A percentile compares a stretch with the other conserved stretches of the same genome.
phyloP scores from a whole-genome alignment of 2,329 filamentous ascomycete species.

The Paracorniculantispora psalliotae region DNA sequence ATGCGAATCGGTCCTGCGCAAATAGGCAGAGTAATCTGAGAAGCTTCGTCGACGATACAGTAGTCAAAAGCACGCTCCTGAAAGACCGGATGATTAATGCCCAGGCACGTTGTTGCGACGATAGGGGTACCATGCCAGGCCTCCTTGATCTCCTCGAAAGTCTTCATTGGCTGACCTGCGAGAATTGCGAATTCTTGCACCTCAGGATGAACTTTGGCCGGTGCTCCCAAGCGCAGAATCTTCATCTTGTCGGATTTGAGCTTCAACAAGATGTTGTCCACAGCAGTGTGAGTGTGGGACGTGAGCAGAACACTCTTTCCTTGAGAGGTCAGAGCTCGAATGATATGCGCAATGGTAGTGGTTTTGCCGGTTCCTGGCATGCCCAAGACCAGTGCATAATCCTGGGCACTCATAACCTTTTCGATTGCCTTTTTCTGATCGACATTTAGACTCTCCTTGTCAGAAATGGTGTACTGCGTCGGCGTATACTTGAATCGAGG shows the following conservation, averaged over 20 bases:
- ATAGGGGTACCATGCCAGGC: conserved; percentile 83
- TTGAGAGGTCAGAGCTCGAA: conserved; percentile 79
- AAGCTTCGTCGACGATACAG: conserved; percentile 97
- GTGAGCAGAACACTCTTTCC: conserved; percentile 90
- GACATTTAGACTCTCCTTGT: conserved; percentile 68
- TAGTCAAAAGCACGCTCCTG: conserved; percentile 89
- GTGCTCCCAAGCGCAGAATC: conserved; percentile 78
- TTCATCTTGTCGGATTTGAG: conserved; percentile 72
- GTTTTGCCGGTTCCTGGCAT: conserved; percentile 99
- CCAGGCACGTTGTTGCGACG: conserved; percentile 91
- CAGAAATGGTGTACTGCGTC: conserved; percentile 59
- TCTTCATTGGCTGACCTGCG: conserved; percentile 65
- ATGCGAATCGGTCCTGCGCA: conserved; percentile 91
- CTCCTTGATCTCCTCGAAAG: conserved; percentile 76
- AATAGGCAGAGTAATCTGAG: conserved; percentile 92
- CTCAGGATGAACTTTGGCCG: conserved; percentile 81
- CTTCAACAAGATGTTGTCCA: conserved; percentile 96
- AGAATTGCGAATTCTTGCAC: conserved; percentile 81
- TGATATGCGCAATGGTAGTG: conserved; percentile 96
- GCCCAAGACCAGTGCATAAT: conserved; percentile 94
- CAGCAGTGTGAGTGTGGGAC: conserved; percentile 94
- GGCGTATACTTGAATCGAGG: conserved; percentile 67
- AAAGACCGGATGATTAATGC: conserved; percentile 85
- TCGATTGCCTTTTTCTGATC: conserved; percentile 84
- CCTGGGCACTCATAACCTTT: conserved; percentile 91